Percentiles rank a stretch among this genome's conserved stretches.
These are phyloP conservation scores for Lyophyllum decastes DNA, from an alignment of 768 basidiomycete genomes.

Conservation along the genomic window DNA sequence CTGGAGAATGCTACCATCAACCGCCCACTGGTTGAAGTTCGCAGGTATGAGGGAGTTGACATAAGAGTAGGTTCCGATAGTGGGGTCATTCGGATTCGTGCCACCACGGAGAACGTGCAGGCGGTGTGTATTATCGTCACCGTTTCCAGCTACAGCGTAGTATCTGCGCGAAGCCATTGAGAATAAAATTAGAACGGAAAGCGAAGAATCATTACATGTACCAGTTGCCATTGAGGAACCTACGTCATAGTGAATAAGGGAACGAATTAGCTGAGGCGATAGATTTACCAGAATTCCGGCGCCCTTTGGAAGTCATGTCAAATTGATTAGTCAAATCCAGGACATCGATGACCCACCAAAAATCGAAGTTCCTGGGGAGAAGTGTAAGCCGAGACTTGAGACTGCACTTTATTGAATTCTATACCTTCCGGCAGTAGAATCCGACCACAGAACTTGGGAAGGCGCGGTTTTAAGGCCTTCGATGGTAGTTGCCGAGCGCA, in stretches of 20 bases:
- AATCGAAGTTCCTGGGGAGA: background rate
- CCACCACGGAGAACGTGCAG: constrained; percentile 16
- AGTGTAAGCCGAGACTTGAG: background rate
- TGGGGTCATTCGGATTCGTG: constrained; percentile 16
- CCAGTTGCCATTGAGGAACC: constrained; percentile 16
- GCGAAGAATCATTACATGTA: constrained; percentile 8
- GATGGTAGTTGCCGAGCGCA: constrained; percentile 13
- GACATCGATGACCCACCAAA: background rate
- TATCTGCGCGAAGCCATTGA: constrained; percentile 3
- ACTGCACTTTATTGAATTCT: background rate
- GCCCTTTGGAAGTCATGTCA: background rate
- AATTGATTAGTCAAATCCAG: background rate
- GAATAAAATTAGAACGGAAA: background rate
- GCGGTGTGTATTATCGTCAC: constrained; percentile 17
- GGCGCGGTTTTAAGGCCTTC: constrained; percentile 17
- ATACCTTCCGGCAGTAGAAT: constrained; percentile 17
- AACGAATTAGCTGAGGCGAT: background rate
- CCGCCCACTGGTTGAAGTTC: constrained; percentile 20
- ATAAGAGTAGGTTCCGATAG: constrained; percentile 9
- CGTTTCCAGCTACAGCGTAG: constrained; percentile 18
- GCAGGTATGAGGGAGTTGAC: constrained; percentile 16
- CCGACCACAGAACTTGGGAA: constrained; percentile 6
- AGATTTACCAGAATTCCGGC: background rate
- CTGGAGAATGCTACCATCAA: constrained; percentile 15
- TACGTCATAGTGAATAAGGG: background rate